Base-by-base conservation (phyloP, 164 flowering plant species). In the Nelumbo lutea region DNA sequence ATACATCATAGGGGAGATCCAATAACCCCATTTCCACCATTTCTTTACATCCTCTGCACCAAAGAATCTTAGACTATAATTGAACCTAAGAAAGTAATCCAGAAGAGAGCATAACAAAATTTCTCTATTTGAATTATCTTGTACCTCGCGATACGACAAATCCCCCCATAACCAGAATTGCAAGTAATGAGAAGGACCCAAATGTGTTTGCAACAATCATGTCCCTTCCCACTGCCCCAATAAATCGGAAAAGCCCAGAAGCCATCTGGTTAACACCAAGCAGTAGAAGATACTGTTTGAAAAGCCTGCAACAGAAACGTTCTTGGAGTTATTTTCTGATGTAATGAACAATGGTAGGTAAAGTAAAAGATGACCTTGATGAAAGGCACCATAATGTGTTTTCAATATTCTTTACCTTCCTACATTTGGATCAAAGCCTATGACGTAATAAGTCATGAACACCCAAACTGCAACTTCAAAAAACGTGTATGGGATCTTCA, bases 11-110 rank as follows among this genome's bases (percentile, higher is more conserved):
- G 86, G 84, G 13, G 83, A 80, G 41, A 63, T 8, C 84, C 84
- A 83, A 52, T 83, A 83, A 9, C 82, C 86, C 86, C 86, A 83
- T 57, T 66, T 73, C 86, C 86, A 83, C 86, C 86, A 83, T n/a
- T 41, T 72, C 64, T 77, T 79, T 42, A 83, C 69, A 62, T 77
- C 67, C 2, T 77, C 86, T 83, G 76, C 13, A 69, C 2, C 39
- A 40, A 42, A 67, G 39, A 46, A 59, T 4, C 27, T n/a, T n/a
- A 5, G 59, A 4, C 15, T 52, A 14, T 3, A 46, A 42, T 62
- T 42, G 15, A 11, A 45, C 13, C 27, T 40, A 45, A 15, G 4
- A 0, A 40, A 42, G 6, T 39, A 44, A 38, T 13, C 41, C 6
- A 40, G 15, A 10, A 39, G 7, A 27, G 41, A 4, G 44, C 9